These are phyloP conservation scores for Aquilaria yunnanensis DNA, from an alignment of 345 rosid species.

Conservation along the genomic window DNA sequence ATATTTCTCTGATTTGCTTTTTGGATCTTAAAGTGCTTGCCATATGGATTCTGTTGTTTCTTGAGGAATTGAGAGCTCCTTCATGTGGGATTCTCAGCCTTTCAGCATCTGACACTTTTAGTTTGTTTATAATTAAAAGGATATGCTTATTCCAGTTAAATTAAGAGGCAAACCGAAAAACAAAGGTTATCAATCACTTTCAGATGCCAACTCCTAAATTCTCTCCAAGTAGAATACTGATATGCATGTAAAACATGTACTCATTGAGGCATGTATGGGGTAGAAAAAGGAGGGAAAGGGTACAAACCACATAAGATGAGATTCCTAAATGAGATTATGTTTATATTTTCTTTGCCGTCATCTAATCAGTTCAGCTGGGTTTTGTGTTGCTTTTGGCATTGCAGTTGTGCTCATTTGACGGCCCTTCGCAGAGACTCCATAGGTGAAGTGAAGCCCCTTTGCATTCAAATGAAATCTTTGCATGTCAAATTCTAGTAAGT, in stretches of 20 bases:
- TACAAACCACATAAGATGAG: no score
- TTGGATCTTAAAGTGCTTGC: background rate
- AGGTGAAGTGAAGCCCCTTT: constrained; percentile 53
- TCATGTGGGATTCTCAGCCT: no score
- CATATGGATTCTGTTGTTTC: constrained; percentile 1
- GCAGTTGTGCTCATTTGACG: constrained; percentile 94
- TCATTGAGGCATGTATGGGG: no score
- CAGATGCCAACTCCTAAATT: no score
- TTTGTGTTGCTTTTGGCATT: constrained; percentile 3
- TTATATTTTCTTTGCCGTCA: background rate
- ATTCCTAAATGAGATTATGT: background rate
- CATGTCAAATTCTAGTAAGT: background rate
- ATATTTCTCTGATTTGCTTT: background rate
- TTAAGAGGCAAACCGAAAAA: no score
- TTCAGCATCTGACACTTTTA: no score
- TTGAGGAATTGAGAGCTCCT: background rate
- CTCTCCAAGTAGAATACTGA: no score
- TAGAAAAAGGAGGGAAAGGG: no score
- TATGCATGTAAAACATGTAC: no score
- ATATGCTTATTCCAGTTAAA: no score
- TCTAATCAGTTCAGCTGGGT: background rate
- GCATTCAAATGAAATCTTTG: background rate
- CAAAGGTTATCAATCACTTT: no score
- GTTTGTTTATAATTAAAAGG: background rate
- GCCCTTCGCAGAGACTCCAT: constrained; percentile 97